Evolutionary conservation across 2,329 filamentous ascomycete genomes (phyloP), one percentile per base, ranked within the genome.

Genomic region (Ramularia endophylla): DNA sequence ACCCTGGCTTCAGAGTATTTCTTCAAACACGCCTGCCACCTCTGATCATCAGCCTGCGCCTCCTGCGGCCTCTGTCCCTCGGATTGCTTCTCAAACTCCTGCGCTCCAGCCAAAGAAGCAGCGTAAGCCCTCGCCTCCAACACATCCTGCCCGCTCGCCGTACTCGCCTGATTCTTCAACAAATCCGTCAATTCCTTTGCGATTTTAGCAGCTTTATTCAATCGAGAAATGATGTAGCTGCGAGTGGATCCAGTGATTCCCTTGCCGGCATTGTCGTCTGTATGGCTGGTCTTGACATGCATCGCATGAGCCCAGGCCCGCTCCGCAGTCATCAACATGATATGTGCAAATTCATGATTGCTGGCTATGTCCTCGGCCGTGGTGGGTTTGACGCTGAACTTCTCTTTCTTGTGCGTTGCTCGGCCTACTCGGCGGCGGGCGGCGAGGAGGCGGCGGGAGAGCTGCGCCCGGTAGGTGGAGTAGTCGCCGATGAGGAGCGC

Each of bases 301-400:
- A 97, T 94, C 43, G 89, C 90, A 64, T 95, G 83, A 27, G 92
- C 90, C 87, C 88, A 97, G 38, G 89, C 87, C 50, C 92, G 79
- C 69, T 98, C 92, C 46, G 89, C 81, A 28, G 81, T 85, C 58
- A 95, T 79, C 42, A 98, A 74, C 22, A 90, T 73, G n/a, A 95
- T 73, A 52, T 84, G 75, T 36, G 82, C 77, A 56, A 79, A 95
- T 85, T 86, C 85, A 64, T 80, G 72, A 65, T 88, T 86, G 49
- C 75, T 72, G 27, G 74, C 77, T 55, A 97, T 75, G 59, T 94
- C 79, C 53, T 85, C 80, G 19, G 86, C 74, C 2, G 85, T 87
- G 45, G 94, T 70, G 12, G 76, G 69, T 63, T 85, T 88, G 54
- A 79, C 74, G 41, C 77, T 75, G 65, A 86, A 95, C 70, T 95